Percentiles rank a stretch among this genome's conserved stretches.
These are phyloP conservation scores for Chaetothyriales sp. DNA, from an alignment of 2,329 filamentous ascomycete genomes.

Conservation along the genomic window DNA sequence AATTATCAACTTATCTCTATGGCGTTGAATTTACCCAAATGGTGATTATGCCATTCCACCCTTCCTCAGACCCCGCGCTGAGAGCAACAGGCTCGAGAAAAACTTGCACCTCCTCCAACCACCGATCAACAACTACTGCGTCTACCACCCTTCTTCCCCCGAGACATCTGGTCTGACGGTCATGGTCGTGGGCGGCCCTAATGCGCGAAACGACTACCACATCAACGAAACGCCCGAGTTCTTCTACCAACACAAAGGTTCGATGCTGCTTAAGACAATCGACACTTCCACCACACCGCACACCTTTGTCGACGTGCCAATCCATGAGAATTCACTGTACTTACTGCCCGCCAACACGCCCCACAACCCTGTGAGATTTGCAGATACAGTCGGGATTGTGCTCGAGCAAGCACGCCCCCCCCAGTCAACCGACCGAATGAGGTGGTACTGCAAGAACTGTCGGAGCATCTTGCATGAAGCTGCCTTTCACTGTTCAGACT, in stretches of 20 bases:
- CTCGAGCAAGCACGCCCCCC: constrained; percentile 70
- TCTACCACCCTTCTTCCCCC: constrained; percentile 54
- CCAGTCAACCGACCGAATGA: constrained; percentile 59
- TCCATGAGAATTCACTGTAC: constrained; percentile 88
- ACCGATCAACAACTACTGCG: constrained; percentile 94
- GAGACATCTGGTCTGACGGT: constrained; percentile 91
- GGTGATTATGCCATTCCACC: constrained; percentile 20
- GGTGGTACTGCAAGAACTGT: constrained; percentile 79
- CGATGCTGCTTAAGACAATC: constrained; percentile 87
- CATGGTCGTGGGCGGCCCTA: constrained; percentile 85
- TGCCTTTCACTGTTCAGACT: constrained; percentile 72
- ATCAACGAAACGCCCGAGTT: constrained; percentile 93
- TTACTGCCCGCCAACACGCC: constrained; percentile 87
- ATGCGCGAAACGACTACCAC: constrained; percentile 94
- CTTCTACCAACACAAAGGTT: constrained; percentile 93
- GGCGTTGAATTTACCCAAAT: constrained; percentile 33
- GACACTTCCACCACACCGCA: constrained; percentile 43
- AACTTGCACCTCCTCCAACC: constrained; percentile 88
- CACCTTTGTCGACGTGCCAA: constrained; percentile 69
- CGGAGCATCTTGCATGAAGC: constrained; percentile 67
- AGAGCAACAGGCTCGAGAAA: constrained; percentile 58
- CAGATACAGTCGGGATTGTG: constrained; percentile 84
- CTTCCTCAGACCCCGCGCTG: neutral
- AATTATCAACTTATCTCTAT: neutral
- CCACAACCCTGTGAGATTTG: constrained; percentile 88